Evolutionary conservation across 208 protist genomes (phyloP).

Genomic region (Novymonas esmeraldas): DNA sequence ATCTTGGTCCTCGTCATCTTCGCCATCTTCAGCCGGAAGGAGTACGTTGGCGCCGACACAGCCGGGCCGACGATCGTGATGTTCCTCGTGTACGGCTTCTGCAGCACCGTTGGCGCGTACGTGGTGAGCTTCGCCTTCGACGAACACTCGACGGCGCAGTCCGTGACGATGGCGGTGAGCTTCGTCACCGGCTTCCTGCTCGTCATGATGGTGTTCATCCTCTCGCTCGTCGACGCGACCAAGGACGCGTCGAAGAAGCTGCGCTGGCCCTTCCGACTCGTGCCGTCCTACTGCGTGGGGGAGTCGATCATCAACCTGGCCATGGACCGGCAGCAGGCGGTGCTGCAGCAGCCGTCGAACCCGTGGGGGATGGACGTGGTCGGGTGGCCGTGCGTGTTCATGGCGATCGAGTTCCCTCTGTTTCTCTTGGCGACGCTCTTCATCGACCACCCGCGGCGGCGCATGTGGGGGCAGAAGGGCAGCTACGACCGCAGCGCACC

Average conservation of each 20-base stretch:
- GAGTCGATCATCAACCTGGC: conserved; percentile 80
- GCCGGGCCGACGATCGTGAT: conserved; percentile 46
- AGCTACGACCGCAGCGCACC: conserved; percentile 33
- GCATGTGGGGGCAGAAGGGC: conserved; percentile 31
- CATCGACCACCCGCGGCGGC: conserved; percentile 65
- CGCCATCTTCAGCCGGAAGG: conserved; percentile 53
- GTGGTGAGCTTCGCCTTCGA: conserved; percentile 60
- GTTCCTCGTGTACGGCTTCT: conserved; percentile 66
- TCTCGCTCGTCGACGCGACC: conserved; percentile 45
- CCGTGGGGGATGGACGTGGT: conserved; percentile 47
- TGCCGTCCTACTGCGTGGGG: conserved; percentile 79
- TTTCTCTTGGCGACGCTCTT: conserved; percentile 63
- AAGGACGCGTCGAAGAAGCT: conserved; percentile 39
- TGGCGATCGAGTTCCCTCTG: conserved; percentile 57
- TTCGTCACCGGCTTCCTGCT: conserved; percentile 83
- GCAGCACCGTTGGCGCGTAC: conserved; percentile 58
- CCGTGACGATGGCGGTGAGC: conserved; percentile 61
- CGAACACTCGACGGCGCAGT: conserved; percentile 73
- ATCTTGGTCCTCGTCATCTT: conserved; percentile 66
- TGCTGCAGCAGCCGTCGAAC: conserved; percentile 18
- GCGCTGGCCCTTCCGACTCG: conserved; percentile 62
- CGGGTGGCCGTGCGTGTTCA: conserved; percentile 62
- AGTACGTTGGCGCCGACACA: conserved; percentile 54
- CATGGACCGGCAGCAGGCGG: conserved; percentile 29
- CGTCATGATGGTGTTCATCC: conserved; percentile 57